Base-by-base conservation (phyloP, 2,329 filamentous ascomycete species). In the Diplocarpon mali region DNA sequence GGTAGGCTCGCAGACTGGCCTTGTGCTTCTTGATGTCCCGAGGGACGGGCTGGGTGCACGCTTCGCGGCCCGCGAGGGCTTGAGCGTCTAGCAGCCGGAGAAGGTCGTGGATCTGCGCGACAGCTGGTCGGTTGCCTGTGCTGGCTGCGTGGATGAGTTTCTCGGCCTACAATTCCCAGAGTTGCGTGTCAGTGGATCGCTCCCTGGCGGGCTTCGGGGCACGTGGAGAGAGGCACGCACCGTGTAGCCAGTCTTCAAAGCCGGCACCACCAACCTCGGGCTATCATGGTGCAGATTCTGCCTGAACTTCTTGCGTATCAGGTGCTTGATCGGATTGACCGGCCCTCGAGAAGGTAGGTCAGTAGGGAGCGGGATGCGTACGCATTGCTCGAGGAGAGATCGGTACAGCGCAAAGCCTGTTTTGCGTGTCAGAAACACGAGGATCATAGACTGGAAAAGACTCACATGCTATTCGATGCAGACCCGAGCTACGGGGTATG, bases 351-450 rank as follows among this genome's bases (percentile, higher is more conserved):
- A 50, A 6, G 60, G 55, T 15, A 73, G 57, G 38, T 75, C 66
- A 57, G 67, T 55, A 1, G 75, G 70, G 1, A 85, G 64, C 1
- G 71, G 65, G 29, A 83, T 64, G 34, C 63, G 66, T 27, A 66
- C 62, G 47, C 70, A 76, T 63, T 76, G 72, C 50, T 70, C 70
- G 42, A 87, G 65, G 44, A 90, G 74, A 30, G 82, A 78, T 50
- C 80, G 74, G 65, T 82, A 89, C 39, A 90, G 76, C 40, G 83
- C 80, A 51, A 85, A 71, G 59, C 76, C 80, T 81, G 35, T 42
- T n/a, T n/a, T 35, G 20, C 5, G 6, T 27, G 40, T 42, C 42
- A 42, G 42, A 15, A 32, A 40, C 30, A 13, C 8, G 24, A 20
- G 27, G 11, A 12, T 4, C 30, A 32, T 3, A 36, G 14, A 39